Evolutionary conservation across 1,284 basidiomycete species (phyloP).

Genomic region (Naganishia albida): DNA sequence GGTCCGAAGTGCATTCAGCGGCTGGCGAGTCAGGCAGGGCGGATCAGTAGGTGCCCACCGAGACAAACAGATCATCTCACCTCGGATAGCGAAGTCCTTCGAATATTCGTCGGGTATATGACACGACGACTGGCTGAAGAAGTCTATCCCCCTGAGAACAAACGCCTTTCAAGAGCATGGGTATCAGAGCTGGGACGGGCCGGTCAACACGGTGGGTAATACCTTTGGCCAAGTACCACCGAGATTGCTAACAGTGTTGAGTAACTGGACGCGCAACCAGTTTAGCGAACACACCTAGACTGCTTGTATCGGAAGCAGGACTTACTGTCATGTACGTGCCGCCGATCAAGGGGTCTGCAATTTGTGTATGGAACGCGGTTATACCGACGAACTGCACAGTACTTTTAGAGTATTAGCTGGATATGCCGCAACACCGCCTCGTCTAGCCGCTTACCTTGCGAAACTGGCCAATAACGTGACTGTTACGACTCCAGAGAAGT

Average conservation of each 20-base stretch:
- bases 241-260: slow-evolving; percentile 95
- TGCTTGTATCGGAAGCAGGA: slow-evolving; percentile 12
- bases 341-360: slow-evolving; percentile 95
- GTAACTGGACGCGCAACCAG: slow-evolving; percentile 60
- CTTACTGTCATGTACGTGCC: slow-evolving; percentile 96
- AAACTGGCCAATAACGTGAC: slow-evolving; percentile 86
- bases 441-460: slow-evolving; percentile 64
- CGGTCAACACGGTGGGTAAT: background rate
- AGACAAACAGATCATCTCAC: slow-evolving; percentile 49
- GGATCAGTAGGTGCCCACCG: background rate
- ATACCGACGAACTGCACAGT: slow-evolving; percentile 99
- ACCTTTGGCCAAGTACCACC: slow-evolving; percentile 98
- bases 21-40: slow-evolving; percentile 59
- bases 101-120: slow-evolving; percentile 62
- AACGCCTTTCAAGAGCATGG: slow-evolving; percentile 38
- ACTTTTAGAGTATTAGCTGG: slow-evolving; percentile 55
- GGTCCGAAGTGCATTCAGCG: slow-evolving; percentile 83
- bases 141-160: slow-evolving; percentile 69
- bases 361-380: slow-evolving; percentile 94
- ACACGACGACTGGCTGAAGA: slow-evolving; percentile 80
- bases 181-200: background rate
- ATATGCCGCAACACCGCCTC: too few relatives aligned
- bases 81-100: slow-evolving; percentile 62
- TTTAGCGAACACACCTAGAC: background rate
- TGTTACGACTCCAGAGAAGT: slow-evolving; percentile 75